These are phyloP conservation scores for Tetrapisispora namnaoensis DNA, from an alignment of 805 yeast species.

Conservation along the genomic window DNA sequence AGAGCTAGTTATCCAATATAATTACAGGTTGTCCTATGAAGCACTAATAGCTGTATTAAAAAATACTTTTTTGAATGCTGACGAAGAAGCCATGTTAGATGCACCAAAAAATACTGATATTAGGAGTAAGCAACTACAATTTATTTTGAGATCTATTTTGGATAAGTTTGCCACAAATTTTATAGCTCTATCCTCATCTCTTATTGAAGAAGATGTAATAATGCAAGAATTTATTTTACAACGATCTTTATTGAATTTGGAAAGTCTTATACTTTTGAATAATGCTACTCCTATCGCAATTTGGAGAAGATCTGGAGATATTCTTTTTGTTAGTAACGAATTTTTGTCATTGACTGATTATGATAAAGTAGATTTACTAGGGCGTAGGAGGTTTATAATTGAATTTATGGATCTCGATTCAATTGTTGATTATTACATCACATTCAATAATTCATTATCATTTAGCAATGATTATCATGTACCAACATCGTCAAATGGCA, in stretches of 20 bases:
- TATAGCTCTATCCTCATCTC: constrained; percentile 62
- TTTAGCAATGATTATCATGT: constrained; percentile 29
- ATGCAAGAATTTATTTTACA: constrained; percentile 52
- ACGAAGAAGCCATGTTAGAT: not conserved
- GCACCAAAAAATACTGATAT: not conserved
- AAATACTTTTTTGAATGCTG: constrained; percentile 8
- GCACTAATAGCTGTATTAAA: constrained; percentile 11
- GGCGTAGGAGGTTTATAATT: constrained; percentile 58
- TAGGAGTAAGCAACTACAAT: constrained; percentile 11
- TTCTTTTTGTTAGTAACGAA: constrained; percentile 69
- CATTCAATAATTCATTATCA: constrained; percentile 56
- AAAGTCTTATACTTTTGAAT: constrained; percentile 34
- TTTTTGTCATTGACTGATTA: constrained; percentile 62
- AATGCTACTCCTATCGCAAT: constrained; percentile 73
- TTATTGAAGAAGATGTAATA: constrained; percentile 61
- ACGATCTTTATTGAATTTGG: constrained; percentile 47
- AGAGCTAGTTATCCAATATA: constrained; percentile 15
- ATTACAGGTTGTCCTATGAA: constrained; percentile 16
- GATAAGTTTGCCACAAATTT: constrained; percentile 59
- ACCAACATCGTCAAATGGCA: constrained; percentile 6
- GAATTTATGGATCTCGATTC: constrained; percentile 77
- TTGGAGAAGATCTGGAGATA: constrained; percentile 82
- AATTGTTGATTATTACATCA: constrained; percentile 59
- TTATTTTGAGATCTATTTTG: constrained; percentile 36
- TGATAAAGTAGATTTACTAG: constrained; percentile 44